Percentiles rank a stretch among this genome's conserved stretches.
These are phyloP conservation scores for Diaporthe helianthi DNA, from an alignment of 2,329 filamentous ascomycete species.

Conservation along the genomic window DNA sequence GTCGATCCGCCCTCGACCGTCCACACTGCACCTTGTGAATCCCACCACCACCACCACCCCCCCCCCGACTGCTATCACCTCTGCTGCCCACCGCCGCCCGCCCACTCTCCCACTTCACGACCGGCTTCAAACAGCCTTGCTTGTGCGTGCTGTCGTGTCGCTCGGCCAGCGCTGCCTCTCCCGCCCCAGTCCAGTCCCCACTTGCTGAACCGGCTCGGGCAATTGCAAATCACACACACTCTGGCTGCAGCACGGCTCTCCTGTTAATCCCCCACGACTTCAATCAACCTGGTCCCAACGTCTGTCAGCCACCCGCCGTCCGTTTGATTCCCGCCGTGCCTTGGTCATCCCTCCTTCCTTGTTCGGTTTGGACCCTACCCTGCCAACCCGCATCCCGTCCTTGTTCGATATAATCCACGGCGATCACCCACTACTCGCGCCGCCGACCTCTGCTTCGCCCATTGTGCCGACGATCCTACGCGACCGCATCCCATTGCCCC, in stretches of 20 bases:
- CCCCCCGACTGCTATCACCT: conserved; percentile 12
- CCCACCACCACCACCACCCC: too few relatives aligned
- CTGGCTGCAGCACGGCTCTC: conserved; percentile 6
- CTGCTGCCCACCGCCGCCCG: conserved; percentile 21
- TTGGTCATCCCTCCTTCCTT: conserved; percentile 32
- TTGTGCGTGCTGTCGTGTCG: conserved; percentile 24
- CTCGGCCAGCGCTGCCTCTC: conserved; percentile 9
- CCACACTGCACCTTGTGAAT: conserved; percentile 1
- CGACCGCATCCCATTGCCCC: conserved; percentile 29
- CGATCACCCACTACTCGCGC: conserved; percentile 31
- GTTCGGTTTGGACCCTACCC: conserved; percentile 28
- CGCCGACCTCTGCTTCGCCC: conserved; percentile 13
- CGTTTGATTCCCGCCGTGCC: conserved; percentile 30
- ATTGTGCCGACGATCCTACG: conserved; percentile 31
- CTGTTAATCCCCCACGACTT: background rate
- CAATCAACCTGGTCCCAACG: conserved; percentile 27
- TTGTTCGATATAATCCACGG: conserved; percentile 25
- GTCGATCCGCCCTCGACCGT: conserved; percentile 28
- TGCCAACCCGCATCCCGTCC: conserved; percentile 31
- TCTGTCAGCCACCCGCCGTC: conserved; percentile 29
- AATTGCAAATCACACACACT: conserved; percentile 5
- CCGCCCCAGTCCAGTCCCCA: background rate
- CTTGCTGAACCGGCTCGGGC: background rate
- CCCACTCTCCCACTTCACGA: conserved; percentile 23
- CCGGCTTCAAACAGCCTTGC: conserved; percentile 21